A percentile compares a stretch with the other conserved stretches of the same genome.
These are phyloP conservation scores for Apiospora koreana DNA, from an alignment of 2,329 filamentous ascomycete genomes.

Conservation along the genomic window DNA sequence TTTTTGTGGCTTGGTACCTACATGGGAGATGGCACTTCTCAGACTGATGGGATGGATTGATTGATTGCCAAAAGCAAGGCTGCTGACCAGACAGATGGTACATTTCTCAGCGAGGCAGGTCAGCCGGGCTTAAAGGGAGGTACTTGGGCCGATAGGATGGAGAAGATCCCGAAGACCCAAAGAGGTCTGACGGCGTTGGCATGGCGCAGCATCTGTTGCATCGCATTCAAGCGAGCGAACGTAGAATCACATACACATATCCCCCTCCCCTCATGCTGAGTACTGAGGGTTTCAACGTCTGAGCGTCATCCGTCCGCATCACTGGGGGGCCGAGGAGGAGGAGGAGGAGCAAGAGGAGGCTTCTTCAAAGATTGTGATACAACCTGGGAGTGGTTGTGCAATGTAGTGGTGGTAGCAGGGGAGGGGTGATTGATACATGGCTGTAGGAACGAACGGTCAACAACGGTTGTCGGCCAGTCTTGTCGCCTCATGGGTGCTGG, in stretches of 20 bases:
- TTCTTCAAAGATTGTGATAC: constrained; percentile 6
- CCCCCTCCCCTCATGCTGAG: background rate
- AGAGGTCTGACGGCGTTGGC: background rate
- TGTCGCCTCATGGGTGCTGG: background rate
- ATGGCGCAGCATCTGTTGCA: background rate
- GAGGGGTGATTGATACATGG: background rate
- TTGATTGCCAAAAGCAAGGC: constrained; percentile 7
- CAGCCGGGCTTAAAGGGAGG: background rate
- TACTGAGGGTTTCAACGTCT: background rate
- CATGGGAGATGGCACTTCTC: background rate
- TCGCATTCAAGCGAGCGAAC: background rate
- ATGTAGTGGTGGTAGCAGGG: constrained; percentile 3
- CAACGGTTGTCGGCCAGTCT: background rate
- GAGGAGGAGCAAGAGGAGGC: background rate
- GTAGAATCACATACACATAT: background rate
- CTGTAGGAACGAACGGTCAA: constrained; percentile 10
- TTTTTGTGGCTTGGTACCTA: background rate
- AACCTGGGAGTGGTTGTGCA: background rate
- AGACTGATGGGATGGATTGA: background rate
- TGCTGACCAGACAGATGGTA: background rate
- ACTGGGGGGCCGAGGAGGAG: background rate
- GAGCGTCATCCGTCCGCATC: constrained; percentile 4
- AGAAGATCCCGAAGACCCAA: background rate
- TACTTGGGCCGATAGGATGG: constrained; percentile 2
- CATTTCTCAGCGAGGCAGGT: background rate